Evolutionary conservation across 140 eudicot species (phyloP), one percentile per base, ranked within the genome.

Genomic region (Erigeron philadelphicus): DNA sequence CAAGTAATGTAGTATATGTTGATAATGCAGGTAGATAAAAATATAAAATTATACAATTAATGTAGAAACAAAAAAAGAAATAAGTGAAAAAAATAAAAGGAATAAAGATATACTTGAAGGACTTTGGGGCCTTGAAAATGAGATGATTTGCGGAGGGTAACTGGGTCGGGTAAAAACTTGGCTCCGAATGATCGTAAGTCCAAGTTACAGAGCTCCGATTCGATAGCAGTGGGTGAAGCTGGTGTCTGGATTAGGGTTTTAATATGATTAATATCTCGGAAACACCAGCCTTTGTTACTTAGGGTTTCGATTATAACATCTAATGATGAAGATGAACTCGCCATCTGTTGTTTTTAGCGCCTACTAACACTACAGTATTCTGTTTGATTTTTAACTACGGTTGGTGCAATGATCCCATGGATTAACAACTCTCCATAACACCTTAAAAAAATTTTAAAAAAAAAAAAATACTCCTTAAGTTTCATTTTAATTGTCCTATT

Each of bases 141-240:
- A 82, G 95, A 56, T n/a, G 77, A 55, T 60, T 83, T 84, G 11
- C 89, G 83, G 25, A 82, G 96, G 47, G 75, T 58, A 68, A 95
- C 63, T 66, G 81, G 41, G 42, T 88, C 86, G 6, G 97, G 95
- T 61, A 91, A 75, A 6, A 86, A 82, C 55, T 88, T 88, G 9
- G 86, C 96, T 18, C 95, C 97, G 76, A 88, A 67, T 43, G 85
- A 50, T 72, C 89, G 82, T 50, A 86, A 76, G 79, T 91, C 95
- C 61, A 77, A 45, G 75, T 91, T 82, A 77, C 80, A 75, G 5
- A 91, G 89, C 76, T 88, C 85, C 2, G 91, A 82, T 79, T 91
- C 96, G 48, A 87, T 40, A 9, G 84, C 68, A 66, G 84, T 46
- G 67, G 49, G 59, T 6, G 75, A 38, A 17, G 50, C 64, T 31